Conservation (phyloP, 441 rosid species). For the Monsonia emarginata region DNA sequence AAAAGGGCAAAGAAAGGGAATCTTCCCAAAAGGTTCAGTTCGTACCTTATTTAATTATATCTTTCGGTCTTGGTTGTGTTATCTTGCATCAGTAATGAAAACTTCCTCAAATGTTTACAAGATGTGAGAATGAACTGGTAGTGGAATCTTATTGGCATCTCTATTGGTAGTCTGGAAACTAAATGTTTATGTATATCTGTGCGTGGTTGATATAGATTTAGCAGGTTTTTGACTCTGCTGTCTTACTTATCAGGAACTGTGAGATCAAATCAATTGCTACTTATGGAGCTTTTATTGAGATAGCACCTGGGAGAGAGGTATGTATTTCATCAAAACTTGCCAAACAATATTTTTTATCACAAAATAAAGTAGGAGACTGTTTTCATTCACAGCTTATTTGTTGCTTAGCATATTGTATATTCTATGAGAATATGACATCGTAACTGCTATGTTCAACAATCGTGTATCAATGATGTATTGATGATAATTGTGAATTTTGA, state of each 20-base stretch:
- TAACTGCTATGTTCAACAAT: neutral
- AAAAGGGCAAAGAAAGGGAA: no score
- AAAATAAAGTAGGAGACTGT: neutral
- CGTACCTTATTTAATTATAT: no score
- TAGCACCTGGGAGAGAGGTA: conserved; percentile 93
- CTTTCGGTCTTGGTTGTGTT: no score
- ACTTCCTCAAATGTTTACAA: neutral
- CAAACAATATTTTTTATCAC: neutral
- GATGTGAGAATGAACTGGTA: neutral
- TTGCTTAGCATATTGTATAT: neutral
- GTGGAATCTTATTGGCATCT: neutral
- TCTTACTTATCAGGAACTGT: conserved; percentile 51
- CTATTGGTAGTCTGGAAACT: conserved; percentile 2
- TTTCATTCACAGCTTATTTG: neutral
- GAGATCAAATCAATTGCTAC: conserved; percentile 84
- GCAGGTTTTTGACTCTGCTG: conserved; percentile 13
- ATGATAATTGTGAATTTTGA: conserved; percentile 1
- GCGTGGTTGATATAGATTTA: conserved; percentile 11
- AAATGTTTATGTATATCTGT: conserved; percentile 4
- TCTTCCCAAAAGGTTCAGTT: no score
- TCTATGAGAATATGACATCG: neutral
- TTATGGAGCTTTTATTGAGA: conserved; percentile 92
- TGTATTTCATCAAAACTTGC: conserved; percentile 12
- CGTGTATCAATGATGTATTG: neutral
- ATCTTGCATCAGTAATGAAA: neutral